Conservation (phyloP, 257 asterid genomes). For the Verbascum thapsus region DNA sequence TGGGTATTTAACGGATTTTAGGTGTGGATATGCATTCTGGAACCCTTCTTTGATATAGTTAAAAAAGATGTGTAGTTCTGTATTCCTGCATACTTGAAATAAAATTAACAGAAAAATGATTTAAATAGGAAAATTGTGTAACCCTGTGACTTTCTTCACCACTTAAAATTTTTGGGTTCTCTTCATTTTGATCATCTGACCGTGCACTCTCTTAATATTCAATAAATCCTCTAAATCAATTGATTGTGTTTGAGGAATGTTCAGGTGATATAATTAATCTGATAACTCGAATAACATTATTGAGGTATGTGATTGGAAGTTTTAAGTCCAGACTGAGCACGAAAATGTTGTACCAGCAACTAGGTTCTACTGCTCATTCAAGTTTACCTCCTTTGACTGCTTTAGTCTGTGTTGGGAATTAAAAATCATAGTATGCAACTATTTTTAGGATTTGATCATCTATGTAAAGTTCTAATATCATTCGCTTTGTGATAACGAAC, state of each 20-base stretch:
- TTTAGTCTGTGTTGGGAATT: neutral
- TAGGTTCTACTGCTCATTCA: neutral
- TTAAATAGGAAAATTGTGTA: neutral
- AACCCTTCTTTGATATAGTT: no score
- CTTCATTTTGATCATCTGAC: conserved; percentile 5
- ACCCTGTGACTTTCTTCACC: no score
- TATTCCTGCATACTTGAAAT: no score
- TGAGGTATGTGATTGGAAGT: neutral
- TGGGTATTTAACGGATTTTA: no score
- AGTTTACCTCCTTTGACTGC: neutral
- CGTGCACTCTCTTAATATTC: neutral
- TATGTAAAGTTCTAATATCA: no score
- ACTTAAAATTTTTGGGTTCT: neutral
- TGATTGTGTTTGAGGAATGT: neutral
- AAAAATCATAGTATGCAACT: neutral
- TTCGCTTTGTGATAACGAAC: neutral
- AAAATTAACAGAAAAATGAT: neutral
- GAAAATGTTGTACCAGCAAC: neutral
- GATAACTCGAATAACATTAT: neutral
- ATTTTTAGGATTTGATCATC: no score
- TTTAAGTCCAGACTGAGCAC: neutral
- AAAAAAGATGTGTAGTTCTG: no score
- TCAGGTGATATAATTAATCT: neutral
- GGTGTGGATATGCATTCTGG: no score
- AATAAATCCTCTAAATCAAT: neutral